Evolutionary conservation across 345 rosid genomes (phyloP).

Genomic region (Melaleuca quinquenervia): DNA sequence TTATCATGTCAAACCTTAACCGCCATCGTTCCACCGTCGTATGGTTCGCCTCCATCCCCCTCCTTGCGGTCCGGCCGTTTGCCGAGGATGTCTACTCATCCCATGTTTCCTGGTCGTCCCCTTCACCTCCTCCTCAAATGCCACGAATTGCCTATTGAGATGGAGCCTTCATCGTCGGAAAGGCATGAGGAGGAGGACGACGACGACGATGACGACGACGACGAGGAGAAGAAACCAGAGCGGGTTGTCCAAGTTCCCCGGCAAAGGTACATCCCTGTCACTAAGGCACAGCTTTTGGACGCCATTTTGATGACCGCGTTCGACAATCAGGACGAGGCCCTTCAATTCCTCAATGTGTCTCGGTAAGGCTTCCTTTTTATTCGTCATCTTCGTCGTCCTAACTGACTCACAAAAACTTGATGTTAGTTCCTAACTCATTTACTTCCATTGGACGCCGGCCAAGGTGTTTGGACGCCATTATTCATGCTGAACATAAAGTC

Average conservation of each 20-base stretch:
- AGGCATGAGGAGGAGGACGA: not conserved
- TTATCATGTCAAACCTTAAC: not conserved
- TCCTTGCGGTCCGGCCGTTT: not conserved
- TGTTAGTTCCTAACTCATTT: not conserved
- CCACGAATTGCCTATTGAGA: not conserved
- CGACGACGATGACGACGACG: not conserved
- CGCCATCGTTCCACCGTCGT: not conserved
- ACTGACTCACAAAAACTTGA: not conserved
- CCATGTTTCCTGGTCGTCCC: not conserved
- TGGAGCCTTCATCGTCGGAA: not conserved
- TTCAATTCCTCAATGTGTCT: slow-evolving; percentile 51
- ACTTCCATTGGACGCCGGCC: not conserved
- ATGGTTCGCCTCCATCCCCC: not conserved
- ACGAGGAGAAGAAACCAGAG: not conserved
- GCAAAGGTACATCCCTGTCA: slow-evolving; percentile 59
- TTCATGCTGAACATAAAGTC: slow-evolving; percentile 82
- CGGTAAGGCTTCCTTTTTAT: slow-evolving; percentile 32
- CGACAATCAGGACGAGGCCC: slow-evolving; percentile 31
- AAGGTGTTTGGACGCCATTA: slow-evolving; percentile 77
- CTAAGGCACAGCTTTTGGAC: slow-evolving; percentile 67
- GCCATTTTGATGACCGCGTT: slow-evolving; percentile 39
- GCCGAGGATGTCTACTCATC: not conserved
- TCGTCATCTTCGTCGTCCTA: not conserved
- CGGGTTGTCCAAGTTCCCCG: slow-evolving; percentile 47
- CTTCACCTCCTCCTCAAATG: not conserved